These are phyloP conservation scores for Synchytrium microbalum DNA, from an alignment of 371 early-diverging fungal genomes.

Conservation along the genomic window DNA sequence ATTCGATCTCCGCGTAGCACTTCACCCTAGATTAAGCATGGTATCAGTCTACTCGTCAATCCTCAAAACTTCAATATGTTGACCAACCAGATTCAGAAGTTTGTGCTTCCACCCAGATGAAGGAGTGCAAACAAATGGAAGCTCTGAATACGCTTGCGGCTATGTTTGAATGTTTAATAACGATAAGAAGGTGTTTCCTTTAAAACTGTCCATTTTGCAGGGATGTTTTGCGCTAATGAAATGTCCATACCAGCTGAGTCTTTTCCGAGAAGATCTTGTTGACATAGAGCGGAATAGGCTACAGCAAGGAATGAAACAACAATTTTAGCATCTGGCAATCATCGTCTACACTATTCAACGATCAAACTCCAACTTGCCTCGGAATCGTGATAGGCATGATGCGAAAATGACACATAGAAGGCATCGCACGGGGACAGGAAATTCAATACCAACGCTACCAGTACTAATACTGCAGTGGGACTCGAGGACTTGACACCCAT, in stretches of 20 bases:
- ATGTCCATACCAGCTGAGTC: slow-evolving; percentile 1
- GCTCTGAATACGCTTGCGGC: not conserved
- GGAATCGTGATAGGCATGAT: not conserved
- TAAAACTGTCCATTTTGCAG: not conserved
- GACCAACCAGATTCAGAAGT: slow-evolving; percentile 1
- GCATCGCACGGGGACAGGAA: not conserved
- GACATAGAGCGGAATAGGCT: not conserved
- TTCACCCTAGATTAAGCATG: not conserved
- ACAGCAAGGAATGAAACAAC: no score
- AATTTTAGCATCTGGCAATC: no score
- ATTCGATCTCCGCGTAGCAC: not conserved
- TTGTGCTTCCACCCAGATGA: not conserved
- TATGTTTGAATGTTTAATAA: not conserved
- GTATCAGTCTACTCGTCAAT: not conserved
- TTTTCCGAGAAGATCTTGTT: slow-evolving; percentile 4
- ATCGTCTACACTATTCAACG: no score
- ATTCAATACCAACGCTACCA: no score
- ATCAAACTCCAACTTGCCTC: no score
- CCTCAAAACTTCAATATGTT: not conserved
- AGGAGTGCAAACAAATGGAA: not conserved
- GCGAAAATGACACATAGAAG: slow-evolving; percentile 3
- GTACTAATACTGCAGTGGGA: no score
- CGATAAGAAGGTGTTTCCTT: not conserved
- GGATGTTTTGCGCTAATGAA: not conserved
- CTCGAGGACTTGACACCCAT: no score